Evolutionary conservation across 352 stramenopile species (phyloP).

Genomic region (Phytophthora macrochlamydospora): DNA sequence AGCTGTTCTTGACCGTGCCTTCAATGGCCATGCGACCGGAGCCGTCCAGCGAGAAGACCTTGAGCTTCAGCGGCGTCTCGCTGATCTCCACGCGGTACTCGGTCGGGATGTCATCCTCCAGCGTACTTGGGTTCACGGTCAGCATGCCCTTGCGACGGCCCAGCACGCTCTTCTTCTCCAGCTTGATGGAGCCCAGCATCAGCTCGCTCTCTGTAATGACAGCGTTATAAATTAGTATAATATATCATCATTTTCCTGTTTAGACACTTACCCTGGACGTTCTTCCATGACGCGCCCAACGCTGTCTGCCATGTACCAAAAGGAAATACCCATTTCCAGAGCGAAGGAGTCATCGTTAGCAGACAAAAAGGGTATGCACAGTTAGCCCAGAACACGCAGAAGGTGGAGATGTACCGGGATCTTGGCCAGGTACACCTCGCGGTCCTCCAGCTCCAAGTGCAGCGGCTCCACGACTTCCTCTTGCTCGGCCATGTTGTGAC

Average conservation of each 20-base stretch:
- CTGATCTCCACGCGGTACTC: constrained; percentile 86
- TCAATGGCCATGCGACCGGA: constrained; percentile 89
- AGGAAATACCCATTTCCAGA: background rate
- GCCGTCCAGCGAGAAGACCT: constrained; percentile 85
- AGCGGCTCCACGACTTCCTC: constrained; percentile 90
- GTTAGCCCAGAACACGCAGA: too few relatives aligned
- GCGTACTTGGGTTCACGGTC: constrained; percentile 74
- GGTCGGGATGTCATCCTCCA: constrained; percentile 79
- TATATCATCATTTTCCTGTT: too few relatives aligned
- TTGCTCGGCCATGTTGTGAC: constrained; percentile 69
- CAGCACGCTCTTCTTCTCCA: constrained; percentile 74
- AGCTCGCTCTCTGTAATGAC: constrained; percentile 71
- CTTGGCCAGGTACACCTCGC: constrained; percentile 88
- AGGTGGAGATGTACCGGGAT: constrained; percentile 60
- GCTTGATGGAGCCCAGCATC: constrained; percentile 85
- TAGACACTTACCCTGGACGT: constrained; percentile 60
- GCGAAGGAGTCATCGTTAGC: too few relatives aligned
- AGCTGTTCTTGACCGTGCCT: constrained; percentile 86
- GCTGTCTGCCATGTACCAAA: constrained; percentile 44
- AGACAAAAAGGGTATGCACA: too few relatives aligned
- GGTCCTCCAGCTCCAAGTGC: constrained; percentile 87
- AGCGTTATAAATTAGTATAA: too few relatives aligned
- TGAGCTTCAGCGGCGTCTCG: constrained; percentile 79
- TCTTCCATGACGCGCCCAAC: constrained; percentile 82
- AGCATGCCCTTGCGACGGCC: constrained; percentile 81